Conservation (phyloP, 2,329 filamentous ascomycete species). For the Aspergillus aculeatinus region DNA sequence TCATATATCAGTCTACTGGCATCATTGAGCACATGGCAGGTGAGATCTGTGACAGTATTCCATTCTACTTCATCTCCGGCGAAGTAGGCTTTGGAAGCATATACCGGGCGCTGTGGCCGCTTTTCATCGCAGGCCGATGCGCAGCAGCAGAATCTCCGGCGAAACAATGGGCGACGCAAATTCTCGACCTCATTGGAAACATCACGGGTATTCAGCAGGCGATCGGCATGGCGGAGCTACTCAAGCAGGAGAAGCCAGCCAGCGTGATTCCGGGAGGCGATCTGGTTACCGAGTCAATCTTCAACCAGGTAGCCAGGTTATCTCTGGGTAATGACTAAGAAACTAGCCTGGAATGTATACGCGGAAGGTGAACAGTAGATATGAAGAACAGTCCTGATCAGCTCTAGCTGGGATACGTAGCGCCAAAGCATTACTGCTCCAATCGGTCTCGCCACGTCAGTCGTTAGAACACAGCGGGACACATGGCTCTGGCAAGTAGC, state of each 20-base stretch:
- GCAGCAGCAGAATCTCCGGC: not conserved
- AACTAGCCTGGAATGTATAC: not conserved
- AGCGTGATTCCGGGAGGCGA: not conserved
- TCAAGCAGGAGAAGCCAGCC: not conserved
- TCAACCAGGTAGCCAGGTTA: not conserved
- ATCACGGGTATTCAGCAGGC: not conserved
- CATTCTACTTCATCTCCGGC: slow-evolving; percentile 16
- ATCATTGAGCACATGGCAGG: slow-evolving; percentile 9
- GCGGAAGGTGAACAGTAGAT: not conserved
- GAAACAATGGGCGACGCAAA: slow-evolving; percentile 3
- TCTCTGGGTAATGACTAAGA: not conserved
- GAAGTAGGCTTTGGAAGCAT: slow-evolving; percentile 9
- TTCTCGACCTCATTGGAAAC: slow-evolving; percentile 8
- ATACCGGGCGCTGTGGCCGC: slow-evolving; percentile 18
- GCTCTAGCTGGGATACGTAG: not conserved
- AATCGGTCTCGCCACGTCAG: too few relatives aligned
- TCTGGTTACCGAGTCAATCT: not conserved
- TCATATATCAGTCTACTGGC: not conserved
- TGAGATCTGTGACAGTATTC: slow-evolving; percentile 22
- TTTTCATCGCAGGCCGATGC: slow-evolving; percentile 19
- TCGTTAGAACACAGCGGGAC: too few relatives aligned
- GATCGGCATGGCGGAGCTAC: not conserved
- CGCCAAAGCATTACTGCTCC: not conserved
- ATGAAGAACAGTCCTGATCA: not conserved
- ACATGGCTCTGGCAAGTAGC: too few relatives aligned